phyloP scores from a whole-genome alignment of 2,329 filamentous ascomycete species.

The Cercospora brassicicola region DNA sequence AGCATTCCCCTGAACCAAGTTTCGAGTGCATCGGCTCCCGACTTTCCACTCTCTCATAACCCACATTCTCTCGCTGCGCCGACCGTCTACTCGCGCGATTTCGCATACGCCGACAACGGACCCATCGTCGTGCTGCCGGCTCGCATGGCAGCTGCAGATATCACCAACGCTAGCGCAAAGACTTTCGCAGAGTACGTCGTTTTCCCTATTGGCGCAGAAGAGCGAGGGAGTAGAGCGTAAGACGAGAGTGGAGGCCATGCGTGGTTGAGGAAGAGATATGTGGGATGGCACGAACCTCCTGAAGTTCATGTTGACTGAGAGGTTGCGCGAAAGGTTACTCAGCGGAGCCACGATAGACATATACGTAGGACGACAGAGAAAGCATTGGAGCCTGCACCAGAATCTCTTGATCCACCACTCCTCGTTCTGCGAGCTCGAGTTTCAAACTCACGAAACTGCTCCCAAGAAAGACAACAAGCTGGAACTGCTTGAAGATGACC shows the following conservation, averaged over 20 bases:
- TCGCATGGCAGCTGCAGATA: constrained; percentile 50
- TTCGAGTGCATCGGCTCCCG: not conserved
- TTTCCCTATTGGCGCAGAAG: not conserved
- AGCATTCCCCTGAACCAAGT: constrained; percentile 17
- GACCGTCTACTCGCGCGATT: constrained; percentile 42
- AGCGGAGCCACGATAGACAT: constrained; percentile 55
- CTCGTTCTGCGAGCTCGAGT: constrained; percentile 46
- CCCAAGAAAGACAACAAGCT: constrained; percentile 44
- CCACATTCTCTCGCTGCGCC: constrained; percentile 1
- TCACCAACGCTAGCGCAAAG: constrained; percentile 50
- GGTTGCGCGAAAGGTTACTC: constrained; percentile 52
- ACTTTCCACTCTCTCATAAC: constrained; percentile 11
- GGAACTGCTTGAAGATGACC: constrained; percentile 53
- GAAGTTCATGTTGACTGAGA: constrained; percentile 41
- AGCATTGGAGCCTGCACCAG: constrained; percentile 54
- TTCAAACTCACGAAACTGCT: constrained; percentile 39
- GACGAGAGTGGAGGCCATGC: not conserved
- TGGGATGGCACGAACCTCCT: constrained; percentile 20
- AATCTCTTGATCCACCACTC: constrained; percentile 57
- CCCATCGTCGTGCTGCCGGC: constrained; percentile 38
- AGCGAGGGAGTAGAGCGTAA: not conserved
- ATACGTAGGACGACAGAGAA: constrained; percentile 50
- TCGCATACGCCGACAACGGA: constrained; percentile 47
- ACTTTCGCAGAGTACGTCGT: constrained; percentile 55
- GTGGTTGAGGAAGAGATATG: constrained; percentile 9